phyloP scores from a whole-genome alignment of 345 rosid genomes.

The Geranium brycei region DNA sequence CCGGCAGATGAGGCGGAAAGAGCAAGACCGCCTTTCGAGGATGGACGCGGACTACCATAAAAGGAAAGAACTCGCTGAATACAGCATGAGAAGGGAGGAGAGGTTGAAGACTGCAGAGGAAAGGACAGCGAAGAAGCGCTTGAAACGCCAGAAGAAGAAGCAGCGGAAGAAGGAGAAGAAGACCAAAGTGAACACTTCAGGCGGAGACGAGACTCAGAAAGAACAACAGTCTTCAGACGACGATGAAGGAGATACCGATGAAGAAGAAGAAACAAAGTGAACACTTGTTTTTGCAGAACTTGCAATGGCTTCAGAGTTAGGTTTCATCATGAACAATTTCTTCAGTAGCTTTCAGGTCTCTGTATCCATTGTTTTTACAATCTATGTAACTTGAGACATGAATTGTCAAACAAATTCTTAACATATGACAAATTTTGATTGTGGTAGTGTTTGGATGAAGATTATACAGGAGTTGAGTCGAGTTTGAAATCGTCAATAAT shows the following conservation, averaged over 20 bases:
- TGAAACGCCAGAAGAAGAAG: slow-evolving; percentile 76
- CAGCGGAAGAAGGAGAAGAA: slow-evolving; percentile 63
- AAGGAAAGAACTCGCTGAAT: slow-evolving; percentile 64
- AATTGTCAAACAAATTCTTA: no score
- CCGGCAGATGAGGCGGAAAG: slow-evolving; percentile 91
- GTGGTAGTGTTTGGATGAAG: no score
- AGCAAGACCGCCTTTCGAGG: slow-evolving; percentile 78
- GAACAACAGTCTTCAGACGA: slow-evolving; percentile 36
- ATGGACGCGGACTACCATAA: slow-evolving; percentile 79
- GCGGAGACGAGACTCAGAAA: slow-evolving; percentile 32
- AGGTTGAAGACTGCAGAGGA: slow-evolving; percentile 71
- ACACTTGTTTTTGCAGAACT: neutral
- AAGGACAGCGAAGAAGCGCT: slow-evolving; percentile 66
- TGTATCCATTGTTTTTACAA: neutral
- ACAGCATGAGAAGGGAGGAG: slow-evolving; percentile 68
- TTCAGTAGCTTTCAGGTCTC: neutral
- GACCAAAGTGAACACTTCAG: slow-evolving; percentile 20
- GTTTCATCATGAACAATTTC: neutral
- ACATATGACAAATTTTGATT: no score
- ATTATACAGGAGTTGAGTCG: no score
- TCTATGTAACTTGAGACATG: neutral
- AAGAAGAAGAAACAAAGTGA: slow-evolving; percentile 22
- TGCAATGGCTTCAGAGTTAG: neutral
- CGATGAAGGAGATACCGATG: slow-evolving; percentile 26
- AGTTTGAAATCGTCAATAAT: no score